Evolutionary conservation across 305 asterid genomes (phyloP).

Genomic region (Solanum hybrid): DNA sequence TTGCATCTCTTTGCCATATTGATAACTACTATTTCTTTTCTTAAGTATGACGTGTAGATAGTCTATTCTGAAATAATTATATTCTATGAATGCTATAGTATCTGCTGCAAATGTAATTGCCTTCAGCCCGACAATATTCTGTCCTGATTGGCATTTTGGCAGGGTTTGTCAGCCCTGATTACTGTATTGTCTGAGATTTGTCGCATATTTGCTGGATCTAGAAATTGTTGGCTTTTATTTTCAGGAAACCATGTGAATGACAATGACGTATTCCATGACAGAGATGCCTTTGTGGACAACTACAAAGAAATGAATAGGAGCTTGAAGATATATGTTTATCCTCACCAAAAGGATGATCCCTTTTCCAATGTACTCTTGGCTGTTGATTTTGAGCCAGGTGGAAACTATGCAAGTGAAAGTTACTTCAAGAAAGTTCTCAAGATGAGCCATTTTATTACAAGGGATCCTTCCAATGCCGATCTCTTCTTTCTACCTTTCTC

Average conservation of each 20-base stretch:
- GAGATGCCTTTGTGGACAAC: constrained; percentile 41
- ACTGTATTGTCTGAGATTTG: not conserved
- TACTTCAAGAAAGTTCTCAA: constrained; percentile 63
- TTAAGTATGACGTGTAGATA: not conserved
- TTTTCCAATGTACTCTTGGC: constrained; percentile 60
- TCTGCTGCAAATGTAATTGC: not conserved
- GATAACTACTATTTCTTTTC: not conserved
- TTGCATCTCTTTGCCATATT: not conserved
- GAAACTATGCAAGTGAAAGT: constrained; percentile 82
- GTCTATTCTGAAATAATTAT: not conserved
- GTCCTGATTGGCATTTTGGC: not conserved
- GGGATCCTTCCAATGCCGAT: constrained; percentile 49
- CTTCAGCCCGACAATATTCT: not conserved
- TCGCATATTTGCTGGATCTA: not conserved
- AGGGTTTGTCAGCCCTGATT: not conserved
- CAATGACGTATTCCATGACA: constrained; percentile 45
- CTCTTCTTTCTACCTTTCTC: constrained; percentile 71
- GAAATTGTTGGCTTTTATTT: constrained; percentile 22
- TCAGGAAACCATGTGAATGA: constrained; percentile 26
- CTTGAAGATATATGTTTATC: constrained; percentile 53
- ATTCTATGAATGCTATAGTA: not conserved
- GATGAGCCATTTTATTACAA: constrained; percentile 55
- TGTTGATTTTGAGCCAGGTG: constrained; percentile 51
- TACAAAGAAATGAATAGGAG: constrained; percentile 60
- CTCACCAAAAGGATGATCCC: constrained; percentile 49